Evolutionary conservation across 345 rosid species (phyloP).

Genomic region (Boechera retrofracta): DNA sequence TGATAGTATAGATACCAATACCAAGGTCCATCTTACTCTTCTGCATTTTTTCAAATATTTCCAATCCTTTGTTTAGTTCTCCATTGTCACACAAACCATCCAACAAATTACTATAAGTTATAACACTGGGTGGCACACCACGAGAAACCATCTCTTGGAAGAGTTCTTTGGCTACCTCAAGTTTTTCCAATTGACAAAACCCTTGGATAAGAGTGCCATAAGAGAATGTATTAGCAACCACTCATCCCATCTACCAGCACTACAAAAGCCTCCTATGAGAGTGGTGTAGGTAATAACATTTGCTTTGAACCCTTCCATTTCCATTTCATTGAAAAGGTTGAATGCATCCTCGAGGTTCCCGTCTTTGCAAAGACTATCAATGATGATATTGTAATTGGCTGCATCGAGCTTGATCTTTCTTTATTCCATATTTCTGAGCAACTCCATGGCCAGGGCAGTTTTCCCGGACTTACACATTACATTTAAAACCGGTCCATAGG

Average conservation of each 20-base stretch:
- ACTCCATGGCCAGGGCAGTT: too few species aligned
- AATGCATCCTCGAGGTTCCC: neutral
- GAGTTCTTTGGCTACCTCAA: slow-evolving; percentile 38
- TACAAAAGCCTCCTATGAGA: slow-evolving; percentile 4
- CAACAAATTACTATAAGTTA: slow-evolving; percentile 25
- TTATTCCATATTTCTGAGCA: too few species aligned
- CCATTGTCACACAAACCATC: slow-evolving; percentile 45
- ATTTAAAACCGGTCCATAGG: neutral
- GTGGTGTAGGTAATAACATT: neutral
- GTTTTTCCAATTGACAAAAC: slow-evolving; percentile 25
- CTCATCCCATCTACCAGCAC: slow-evolving; percentile 11
- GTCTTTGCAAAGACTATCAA: neutral
- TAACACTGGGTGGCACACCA: neutral
- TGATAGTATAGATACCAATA: slow-evolving; percentile 8
- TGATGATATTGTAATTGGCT: too few species aligned
- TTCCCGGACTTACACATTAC: neutral
- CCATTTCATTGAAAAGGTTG: neutral
- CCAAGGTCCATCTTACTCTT: slow-evolving; percentile 9
- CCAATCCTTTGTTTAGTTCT: slow-evolving; percentile 21
- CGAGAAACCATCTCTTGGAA: slow-evolving; percentile 33
- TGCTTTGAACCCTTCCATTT: neutral
- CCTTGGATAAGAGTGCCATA: slow-evolving; percentile 41
- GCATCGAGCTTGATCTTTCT: too few species aligned
- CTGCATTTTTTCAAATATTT: neutral
- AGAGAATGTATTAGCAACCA: slow-evolving; percentile 23